A percentile compares a stretch with the other conserved stretches of the same genome.
These are phyloP conservation scores for Cystobasidium ongulense DNA, from an alignment of 768 basidiomycete genomes.

Conservation along the genomic window DNA sequence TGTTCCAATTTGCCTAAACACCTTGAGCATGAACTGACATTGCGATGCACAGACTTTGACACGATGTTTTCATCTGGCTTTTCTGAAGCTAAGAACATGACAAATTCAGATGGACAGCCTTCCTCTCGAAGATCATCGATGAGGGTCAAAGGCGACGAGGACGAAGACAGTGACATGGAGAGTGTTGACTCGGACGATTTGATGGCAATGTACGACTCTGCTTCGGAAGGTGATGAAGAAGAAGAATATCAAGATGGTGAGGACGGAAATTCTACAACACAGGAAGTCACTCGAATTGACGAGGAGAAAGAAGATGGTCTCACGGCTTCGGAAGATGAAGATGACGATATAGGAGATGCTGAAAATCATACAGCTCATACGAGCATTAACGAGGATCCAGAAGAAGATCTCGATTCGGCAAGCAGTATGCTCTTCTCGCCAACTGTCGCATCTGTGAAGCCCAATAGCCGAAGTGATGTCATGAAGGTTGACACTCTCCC, in stretches of 20 bases:
- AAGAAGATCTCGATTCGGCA: background rate
- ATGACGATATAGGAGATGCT: constrained; percentile 10
- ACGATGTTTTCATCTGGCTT: constrained; percentile 40
- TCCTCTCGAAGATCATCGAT: background rate
- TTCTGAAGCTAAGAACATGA: background rate
- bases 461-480: background rate
- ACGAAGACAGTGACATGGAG: constrained; percentile 18
- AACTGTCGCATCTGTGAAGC: background rate
- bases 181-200: constrained; percentile 6
- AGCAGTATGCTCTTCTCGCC: background rate
- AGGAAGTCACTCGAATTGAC: background rate
- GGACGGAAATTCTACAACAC: constrained; percentile 23
- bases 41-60: background rate
- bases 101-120: background rate
- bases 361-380: background rate
- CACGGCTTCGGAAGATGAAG: constrained; percentile 5
- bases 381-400: background rate
- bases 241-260: background rate
- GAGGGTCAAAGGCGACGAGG: background rate
- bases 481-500: background rate
- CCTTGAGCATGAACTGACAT: constrained; percentile 12
- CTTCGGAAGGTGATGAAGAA: background rate
- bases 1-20: constrained; percentile 40
- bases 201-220: constrained; percentile 11
- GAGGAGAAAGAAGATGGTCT: background rate